Conservation (phyloP, 2,329 filamentous ascomycete genomes). For the Botryosphaeria dothidea region DNA sequence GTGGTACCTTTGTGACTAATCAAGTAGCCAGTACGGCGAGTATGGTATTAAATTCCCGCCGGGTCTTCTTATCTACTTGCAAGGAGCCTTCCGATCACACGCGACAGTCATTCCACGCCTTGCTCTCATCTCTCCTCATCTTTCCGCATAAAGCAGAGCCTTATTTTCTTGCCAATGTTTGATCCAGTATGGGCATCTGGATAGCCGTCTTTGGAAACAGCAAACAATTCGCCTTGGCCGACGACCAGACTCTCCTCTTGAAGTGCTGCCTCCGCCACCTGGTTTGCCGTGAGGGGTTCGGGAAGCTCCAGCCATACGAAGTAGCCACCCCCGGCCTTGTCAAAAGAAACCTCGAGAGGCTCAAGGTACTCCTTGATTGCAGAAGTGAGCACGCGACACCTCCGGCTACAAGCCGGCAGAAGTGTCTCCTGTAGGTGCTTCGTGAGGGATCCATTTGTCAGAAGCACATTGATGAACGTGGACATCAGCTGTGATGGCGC, state of each 20-base stretch:
- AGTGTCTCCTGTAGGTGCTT: conserved; percentile 54
- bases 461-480: conserved; percentile 56
- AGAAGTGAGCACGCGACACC: conserved; percentile 56
- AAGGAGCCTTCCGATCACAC: too few relatives aligned
- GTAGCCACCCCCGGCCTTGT: conserved; percentile 63
- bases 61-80: too few relatives aligned
- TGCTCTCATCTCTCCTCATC: too few relatives aligned
- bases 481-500: conserved; percentile 61
- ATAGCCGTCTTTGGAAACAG: conserved; percentile 45
- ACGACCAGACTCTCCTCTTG: conserved; percentile 67
- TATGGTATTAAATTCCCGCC: too few relatives aligned
- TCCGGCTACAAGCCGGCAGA: conserved; percentile 56
- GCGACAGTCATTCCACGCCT: too few relatives aligned
- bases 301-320: conserved; percentile 79
- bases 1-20: too few relatives aligned
- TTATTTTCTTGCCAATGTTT: conserved; percentile 38
- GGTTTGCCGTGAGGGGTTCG: conserved; percentile 50
- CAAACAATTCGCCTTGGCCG: conserved; percentile 69
- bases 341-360: conserved; percentile 58
- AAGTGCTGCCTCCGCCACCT: conserved; percentile 59
- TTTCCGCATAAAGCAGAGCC: conserved; percentile 71
- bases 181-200: too few relatives aligned
- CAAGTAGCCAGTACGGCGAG: too few relatives aligned
- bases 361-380: conserved; percentile 62
- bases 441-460: conserved; percentile 54